These are phyloP conservation scores for Pharus latifolius DNA, from an alignment of 176 grass and related monocot species.

Conservation along the genomic window DNA sequence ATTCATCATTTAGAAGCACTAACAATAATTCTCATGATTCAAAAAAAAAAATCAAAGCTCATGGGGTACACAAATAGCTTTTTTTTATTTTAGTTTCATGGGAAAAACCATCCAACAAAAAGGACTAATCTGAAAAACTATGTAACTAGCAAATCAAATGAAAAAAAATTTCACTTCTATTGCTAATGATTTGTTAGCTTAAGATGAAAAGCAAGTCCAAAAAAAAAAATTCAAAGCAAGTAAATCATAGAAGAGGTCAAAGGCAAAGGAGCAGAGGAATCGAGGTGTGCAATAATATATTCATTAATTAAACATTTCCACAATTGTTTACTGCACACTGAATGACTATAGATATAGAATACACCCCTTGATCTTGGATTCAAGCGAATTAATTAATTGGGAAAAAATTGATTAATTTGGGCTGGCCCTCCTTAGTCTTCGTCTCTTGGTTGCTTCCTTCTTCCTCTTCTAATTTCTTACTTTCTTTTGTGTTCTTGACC, in stretches of 20 bases:
- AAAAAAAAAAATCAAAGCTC: too few species aligned
- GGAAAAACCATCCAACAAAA: too few species aligned
- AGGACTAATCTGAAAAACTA: too few species aligned
- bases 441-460: constrained; percentile 13
- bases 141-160: too few species aligned
- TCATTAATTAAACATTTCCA: constrained; percentile 7
- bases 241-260: background rate
- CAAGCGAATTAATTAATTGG: background rate
- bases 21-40: too few species aligned
- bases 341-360: background rate
- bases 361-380: constrained; percentile 3
- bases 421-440: background rate
- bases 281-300: background rate
- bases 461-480: background rate
- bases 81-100: too few species aligned
- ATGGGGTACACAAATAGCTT: too few species aligned
- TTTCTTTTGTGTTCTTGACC: background rate
- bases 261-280: background rate
- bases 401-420: too few species aligned
- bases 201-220: too few species aligned
- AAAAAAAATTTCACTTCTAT: too few species aligned
- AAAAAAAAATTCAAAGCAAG: background rate
- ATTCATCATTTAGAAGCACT: too few species aligned
- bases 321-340: background rate
- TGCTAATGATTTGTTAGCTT: too few species aligned